A percentile compares a stretch with the other conserved stretches of the same genome.
Evolutionary conservation across 768 basidiomycete species (phyloP).

Genomic region (Lentinus brumalis): DNA sequence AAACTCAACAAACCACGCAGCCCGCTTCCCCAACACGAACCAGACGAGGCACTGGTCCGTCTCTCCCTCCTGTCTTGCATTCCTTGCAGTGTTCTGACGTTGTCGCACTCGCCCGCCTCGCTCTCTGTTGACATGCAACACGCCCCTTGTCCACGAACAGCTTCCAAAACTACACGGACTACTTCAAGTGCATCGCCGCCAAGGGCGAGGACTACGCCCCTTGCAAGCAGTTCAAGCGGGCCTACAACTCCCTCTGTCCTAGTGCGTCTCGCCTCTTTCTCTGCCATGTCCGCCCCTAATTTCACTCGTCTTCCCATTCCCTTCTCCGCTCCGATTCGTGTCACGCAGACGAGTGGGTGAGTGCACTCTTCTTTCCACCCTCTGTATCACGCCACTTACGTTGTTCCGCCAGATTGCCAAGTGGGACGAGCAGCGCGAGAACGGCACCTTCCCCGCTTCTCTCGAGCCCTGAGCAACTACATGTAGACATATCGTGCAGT

Average conservation of each 20-base stretch:
- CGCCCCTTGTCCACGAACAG: slow-evolving; percentile 36
- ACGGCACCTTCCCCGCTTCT: slow-evolving; percentile 88
- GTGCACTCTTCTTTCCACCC: slow-evolving; percentile 11
- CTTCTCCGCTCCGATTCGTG: slow-evolving; percentile 12
- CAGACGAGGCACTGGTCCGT: slow-evolving; percentile 95
- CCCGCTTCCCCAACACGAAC: slow-evolving; percentile 88
- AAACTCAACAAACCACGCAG: slow-evolving; percentile 39
- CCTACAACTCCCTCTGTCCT: slow-evolving; percentile 96
- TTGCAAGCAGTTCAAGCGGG: slow-evolving; percentile 97
- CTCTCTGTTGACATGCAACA: neutral
- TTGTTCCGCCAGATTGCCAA: slow-evolving; percentile 60
- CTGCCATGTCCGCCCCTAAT: neutral
- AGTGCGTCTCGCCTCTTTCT: slow-evolving; percentile 58
- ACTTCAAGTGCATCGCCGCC: slow-evolving; percentile 95
- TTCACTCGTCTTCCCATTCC: neutral
- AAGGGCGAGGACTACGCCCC: slow-evolving; percentile 99
- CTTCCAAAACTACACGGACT: slow-evolving; percentile 97
- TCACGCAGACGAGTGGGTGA: slow-evolving; percentile 86
- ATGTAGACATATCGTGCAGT: slow-evolving; percentile 1
- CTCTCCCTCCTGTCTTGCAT: neutral
- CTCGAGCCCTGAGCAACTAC: slow-evolving; percentile 64
- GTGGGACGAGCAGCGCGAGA: slow-evolving; percentile 96
- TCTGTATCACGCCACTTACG: neutral
- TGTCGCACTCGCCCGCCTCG: neutral
- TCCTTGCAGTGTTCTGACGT: slow-evolving; percentile 1